phyloP scores from a whole-genome alignment of 768 basidiomycete species.

The Tulasnella sp. region DNA sequence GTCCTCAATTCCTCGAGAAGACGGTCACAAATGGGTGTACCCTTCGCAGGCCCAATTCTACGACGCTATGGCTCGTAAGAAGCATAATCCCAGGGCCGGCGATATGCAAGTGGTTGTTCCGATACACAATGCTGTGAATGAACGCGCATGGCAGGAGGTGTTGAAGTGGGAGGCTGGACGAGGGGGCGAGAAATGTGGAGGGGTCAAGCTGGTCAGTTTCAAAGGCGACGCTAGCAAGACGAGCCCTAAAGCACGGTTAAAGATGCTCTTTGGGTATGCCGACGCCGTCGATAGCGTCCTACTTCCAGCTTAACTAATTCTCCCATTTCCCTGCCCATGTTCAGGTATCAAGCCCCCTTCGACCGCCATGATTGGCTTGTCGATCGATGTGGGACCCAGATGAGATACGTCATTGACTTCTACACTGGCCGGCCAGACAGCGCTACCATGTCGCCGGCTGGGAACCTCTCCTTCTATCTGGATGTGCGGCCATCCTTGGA shows the following conservation, averaged over 20 bases:
- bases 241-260: constrained; percentile 71
- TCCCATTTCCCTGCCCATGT: constrained; percentile 8
- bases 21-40: constrained; percentile 75
- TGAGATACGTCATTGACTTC: constrained; percentile 97
- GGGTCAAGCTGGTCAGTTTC: constrained; percentile 76
- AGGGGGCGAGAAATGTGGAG: constrained; percentile 74
- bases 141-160: constrained; percentile 78
- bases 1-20: constrained; percentile 75
- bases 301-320: neutral
- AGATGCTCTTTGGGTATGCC: constrained; percentile 75
- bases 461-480: constrained; percentile 74
- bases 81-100: constrained; percentile 71
- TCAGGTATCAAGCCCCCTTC: constrained; percentile 86
- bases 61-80: constrained; percentile 90
- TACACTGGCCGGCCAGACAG: constrained; percentile 62
- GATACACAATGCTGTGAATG: constrained; percentile 98
- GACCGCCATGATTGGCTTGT: constrained; percentile 97
- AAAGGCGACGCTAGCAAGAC: constrained; percentile 74
- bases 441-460: constrained; percentile 30
- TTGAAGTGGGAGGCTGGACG: constrained; percentile 70
- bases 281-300: neutral
- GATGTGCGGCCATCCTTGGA: constrained; percentile 93
- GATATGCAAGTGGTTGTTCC: constrained; percentile 96
- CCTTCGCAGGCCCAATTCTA: constrained; percentile 99
- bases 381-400: constrained; percentile 77